Percentiles rank a stretch among this genome's conserved stretches.
Evolutionary conservation across 2,329 filamentous ascomycete species (phyloP).

Genomic region (Teratosphaeriaceae sp.): DNA sequence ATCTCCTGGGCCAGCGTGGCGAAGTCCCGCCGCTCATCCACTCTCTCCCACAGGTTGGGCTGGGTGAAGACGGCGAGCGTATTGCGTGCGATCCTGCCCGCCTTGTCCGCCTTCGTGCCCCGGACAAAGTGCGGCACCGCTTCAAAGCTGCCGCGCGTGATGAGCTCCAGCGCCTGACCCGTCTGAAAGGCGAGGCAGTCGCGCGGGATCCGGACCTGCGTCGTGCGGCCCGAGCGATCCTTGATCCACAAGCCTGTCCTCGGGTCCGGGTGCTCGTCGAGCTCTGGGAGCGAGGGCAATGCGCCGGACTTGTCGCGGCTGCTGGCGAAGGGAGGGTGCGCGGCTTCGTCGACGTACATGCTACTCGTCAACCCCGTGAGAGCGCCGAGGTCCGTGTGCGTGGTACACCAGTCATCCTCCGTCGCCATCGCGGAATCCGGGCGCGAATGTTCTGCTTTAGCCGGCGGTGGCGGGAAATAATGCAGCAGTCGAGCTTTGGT

Average conservation of each 20-base stretch:
- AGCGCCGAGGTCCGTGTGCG: slow-evolving; percentile 85
- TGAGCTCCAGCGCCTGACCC: slow-evolving; percentile 82
- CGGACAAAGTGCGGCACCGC: slow-evolving; percentile 95
- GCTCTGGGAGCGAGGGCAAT: slow-evolving; percentile 52
- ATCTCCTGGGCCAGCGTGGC: slow-evolving; percentile 60
- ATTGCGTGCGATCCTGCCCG: slow-evolving; percentile 51
- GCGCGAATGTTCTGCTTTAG: slow-evolving; percentile 27
- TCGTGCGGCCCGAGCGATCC: slow-evolving; percentile 70
- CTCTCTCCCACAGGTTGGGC: slow-evolving; percentile 77
- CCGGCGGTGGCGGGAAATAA: slow-evolving; percentile 62
- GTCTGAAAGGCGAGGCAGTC: slow-evolving; percentile 96
- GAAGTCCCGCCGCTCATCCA: slow-evolving; percentile 66
- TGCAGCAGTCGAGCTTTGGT: slow-evolving; percentile 90
- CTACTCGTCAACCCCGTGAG: slow-evolving; percentile 89
- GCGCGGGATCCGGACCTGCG: slow-evolving; percentile 87
- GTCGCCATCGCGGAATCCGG: slow-evolving; percentile 25
- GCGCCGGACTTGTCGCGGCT: slow-evolving; percentile 10
- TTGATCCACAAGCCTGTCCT: slow-evolving; percentile 89
- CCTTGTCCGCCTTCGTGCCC: slow-evolving; percentile 55
- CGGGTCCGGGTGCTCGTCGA: slow-evolving; percentile 71
- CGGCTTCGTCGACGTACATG: slow-evolving; percentile 85
- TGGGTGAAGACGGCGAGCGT: slow-evolving; percentile 96
- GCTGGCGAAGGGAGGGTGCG: slow-evolving; percentile 32
- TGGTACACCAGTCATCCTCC: slow-evolving; percentile 94
- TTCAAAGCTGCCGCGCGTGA: slow-evolving; percentile 84